Base-by-base conservation (phyloP, 345 rosid species). In the Laguncularia racemosa region DNA sequence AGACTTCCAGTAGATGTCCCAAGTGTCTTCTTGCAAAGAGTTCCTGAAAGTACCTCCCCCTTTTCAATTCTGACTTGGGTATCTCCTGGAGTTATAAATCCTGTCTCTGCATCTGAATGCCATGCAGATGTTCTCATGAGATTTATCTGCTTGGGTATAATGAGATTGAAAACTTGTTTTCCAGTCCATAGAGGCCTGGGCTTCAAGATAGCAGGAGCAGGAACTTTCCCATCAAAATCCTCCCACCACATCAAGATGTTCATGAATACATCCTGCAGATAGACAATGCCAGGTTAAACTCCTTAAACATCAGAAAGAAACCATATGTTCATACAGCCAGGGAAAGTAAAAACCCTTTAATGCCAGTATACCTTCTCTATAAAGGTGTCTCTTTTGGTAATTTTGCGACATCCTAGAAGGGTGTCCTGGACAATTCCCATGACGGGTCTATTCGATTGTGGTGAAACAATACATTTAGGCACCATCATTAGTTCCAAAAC, bases 201-300 rank as follows among this genome's bases (percentile, higher is more conserved):
- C 80, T 87, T 86, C 78, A 86, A 64, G 77, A 92, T 78, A 67
- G 97, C 78, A 48, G 99, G 99, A 44, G 96, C 86, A 33, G 99
- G 97, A 74, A 92, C 77, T 78, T 92, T 89, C 71, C 99, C 99
- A 59, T 92, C 99, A 50, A 92, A 92, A 73, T 92, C 99, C 78
- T 92, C 99, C 99, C 99, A 92, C 99, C 99, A 92, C 97, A 92
- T 92, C 75, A 92, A 83, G 49, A 71, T 79, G 69, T 92, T 92
- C 99, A 92, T 92, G 62, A 92, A 92, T 18, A 92, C 99, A 72
- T 92, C 97, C 99, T 92, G 80, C 57, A 66, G 47, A 57, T 28
- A 20, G 46, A 57, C 23, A 49, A 26, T 16, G 44, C 0, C 59
- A 40, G 44, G 17, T 38, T 51, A 26, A 53, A 14, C 20, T 8